These are phyloP conservation scores for Pythium sp. DNA, from an alignment of 352 stramenopile species.

Conservation along the genomic window DNA sequence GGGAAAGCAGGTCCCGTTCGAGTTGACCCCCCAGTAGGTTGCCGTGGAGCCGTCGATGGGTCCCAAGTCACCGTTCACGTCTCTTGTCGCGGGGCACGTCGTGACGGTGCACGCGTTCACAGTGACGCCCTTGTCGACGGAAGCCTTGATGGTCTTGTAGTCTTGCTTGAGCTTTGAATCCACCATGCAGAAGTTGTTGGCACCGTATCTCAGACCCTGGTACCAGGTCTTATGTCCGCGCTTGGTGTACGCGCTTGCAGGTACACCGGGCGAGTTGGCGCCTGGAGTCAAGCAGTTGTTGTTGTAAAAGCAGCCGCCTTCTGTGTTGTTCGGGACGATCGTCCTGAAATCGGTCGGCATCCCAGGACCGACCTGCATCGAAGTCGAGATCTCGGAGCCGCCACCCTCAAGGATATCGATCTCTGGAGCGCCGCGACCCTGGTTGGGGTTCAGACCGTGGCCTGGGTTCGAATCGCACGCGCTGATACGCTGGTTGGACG, in stretches of 20 bases:
- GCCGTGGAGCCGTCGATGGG: not conserved
- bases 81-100: not conserved
- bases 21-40: constrained; percentile 1
- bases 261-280: not conserved
- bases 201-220: not conserved
- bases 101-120: not conserved
- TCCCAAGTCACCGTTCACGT: not conserved
- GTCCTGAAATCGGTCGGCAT: constrained; percentile 17
- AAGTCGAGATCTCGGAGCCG: constrained; percentile 53
- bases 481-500: constrained; percentile 64
- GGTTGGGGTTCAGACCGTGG: constrained; percentile 64
- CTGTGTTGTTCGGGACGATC: not conserved
- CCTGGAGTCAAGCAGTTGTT: not conserved
- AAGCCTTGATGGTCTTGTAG: not conserved
- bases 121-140: not conserved
- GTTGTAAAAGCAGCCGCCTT: not conserved
- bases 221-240: constrained; percentile 5
- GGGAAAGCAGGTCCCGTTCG: constrained; percentile 49
- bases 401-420: constrained; percentile 88
- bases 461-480: constrained; percentile 81
- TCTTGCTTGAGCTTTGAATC: not conserved
- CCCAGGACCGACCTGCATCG: constrained; percentile 54
- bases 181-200: not conserved
- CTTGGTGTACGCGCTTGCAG: not conserved
- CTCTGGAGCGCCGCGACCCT: constrained; percentile 76